A percentile compares a stretch with the other conserved stretches of the same genome.
Evolutionary conservation across 78 protist genomes (phyloP).

Genomic region (Chrysochromulina tobinii): DNA sequence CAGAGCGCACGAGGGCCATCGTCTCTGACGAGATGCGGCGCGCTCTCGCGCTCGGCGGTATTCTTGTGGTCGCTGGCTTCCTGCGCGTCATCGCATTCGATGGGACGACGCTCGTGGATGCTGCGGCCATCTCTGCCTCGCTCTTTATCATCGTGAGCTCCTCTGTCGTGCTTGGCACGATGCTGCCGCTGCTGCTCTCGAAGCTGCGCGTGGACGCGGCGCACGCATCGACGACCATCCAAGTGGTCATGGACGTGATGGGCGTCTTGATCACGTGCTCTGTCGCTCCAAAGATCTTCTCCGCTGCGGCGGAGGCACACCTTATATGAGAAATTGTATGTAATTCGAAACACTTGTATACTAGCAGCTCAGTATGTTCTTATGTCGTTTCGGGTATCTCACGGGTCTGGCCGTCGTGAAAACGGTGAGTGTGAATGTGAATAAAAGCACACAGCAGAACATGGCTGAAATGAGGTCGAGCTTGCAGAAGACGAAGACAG

Average conservation of each 20-base stretch:
- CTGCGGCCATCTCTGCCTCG: conserved; percentile 17
- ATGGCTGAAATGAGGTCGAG: no score
- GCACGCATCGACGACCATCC: conserved; percentile 45
- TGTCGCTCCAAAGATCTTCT: neutral
- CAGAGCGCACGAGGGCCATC: neutral
- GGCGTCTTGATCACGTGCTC: conserved; percentile 50
- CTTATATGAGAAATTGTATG: no score
- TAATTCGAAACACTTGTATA: no score
- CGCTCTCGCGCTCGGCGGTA: neutral
- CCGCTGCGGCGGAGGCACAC: no score
- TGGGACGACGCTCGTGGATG: neutral
- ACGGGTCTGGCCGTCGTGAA: no score
- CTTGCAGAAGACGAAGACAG: no score
- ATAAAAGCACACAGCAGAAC: no score
- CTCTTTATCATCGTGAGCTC: conserved; percentile 24
- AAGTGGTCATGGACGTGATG: conserved; percentile 47
- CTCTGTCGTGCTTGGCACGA: conserved; percentile 27
- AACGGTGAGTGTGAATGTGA: no score
- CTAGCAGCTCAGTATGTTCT: no score
- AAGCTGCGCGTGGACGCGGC: conserved; percentile 25
- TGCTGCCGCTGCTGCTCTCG: conserved; percentile 24
- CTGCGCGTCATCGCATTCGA: conserved; percentile 34
- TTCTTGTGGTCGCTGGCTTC: neutral
- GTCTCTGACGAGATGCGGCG: neutral
- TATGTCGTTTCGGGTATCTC: no score